phyloP scores from a whole-genome alignment of 176 grass and related monocot species.

The Avena atlantica region DNA sequence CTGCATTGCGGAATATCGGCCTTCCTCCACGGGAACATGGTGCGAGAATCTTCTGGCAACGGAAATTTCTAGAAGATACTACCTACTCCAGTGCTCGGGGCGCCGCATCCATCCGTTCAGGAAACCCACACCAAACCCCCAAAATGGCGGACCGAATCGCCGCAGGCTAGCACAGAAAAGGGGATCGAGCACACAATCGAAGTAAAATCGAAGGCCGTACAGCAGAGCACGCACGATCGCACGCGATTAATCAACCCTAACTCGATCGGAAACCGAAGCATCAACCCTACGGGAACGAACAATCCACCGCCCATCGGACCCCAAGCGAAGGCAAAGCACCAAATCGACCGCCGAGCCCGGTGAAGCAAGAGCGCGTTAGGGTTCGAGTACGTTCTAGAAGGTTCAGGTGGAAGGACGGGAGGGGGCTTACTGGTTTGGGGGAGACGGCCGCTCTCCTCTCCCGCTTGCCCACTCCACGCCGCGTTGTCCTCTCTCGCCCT shows the following conservation, averaged over 20 bases:
- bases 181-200: not conserved
- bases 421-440: constrained; percentile 33
- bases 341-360: not conserved
- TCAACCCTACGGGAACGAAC: not conserved
- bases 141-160: constrained; percentile 31
- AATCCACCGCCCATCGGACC: not conserved
- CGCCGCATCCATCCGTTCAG: not conserved
- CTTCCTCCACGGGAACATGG: not conserved
- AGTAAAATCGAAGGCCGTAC: not conserved
- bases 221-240: not conserved
- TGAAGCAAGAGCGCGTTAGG: not conserved
- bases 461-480: not conserved
- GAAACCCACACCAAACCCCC: not conserved
- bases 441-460: constrained; percentile 6
- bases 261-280: constrained; percentile 13
- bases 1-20: constrained; percentile 31
- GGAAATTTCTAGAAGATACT: not conserved
- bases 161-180: not conserved
- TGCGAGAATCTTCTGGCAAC: not conserved
- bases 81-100: not conserved
- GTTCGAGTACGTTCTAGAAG: constrained; percentile 32
- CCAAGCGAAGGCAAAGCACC: not conserved
- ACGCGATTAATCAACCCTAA: not conserved
- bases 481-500: not conserved
- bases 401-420: not conserved